Conservation (phyloP, 1,284 basidiomycete species). For the Leccinum pachyderme region DNA sequence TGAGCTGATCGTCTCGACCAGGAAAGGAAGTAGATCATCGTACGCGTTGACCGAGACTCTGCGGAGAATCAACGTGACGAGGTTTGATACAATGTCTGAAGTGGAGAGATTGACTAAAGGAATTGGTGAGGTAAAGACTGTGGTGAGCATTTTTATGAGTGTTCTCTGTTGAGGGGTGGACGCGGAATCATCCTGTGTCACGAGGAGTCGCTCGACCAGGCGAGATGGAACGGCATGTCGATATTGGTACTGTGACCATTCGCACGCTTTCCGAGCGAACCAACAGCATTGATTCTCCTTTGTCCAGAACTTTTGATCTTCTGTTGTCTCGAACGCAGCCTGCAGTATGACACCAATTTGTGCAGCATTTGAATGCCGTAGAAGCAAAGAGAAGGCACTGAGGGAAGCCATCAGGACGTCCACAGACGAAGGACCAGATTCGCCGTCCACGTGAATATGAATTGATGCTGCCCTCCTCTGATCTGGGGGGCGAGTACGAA, state of each 20-base stretch:
- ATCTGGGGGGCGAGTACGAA: constrained; percentile 69
- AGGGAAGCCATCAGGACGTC: constrained; percentile 80
- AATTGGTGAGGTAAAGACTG: constrained; percentile 78
- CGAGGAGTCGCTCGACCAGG: constrained; percentile 79
- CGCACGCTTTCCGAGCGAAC: constrained; percentile 73
- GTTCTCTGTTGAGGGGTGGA: constrained; percentile 62
- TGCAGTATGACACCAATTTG: constrained; percentile 77
- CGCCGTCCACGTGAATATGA: constrained; percentile 83
- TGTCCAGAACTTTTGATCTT: constrained; percentile 68
- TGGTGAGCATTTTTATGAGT: constrained; percentile 81
- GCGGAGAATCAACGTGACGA: constrained; percentile 74
- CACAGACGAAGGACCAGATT: constrained; percentile 73
- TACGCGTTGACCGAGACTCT: constrained; percentile 61
- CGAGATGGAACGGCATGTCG: constrained; percentile 86
- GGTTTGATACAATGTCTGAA: constrained; percentile 81
- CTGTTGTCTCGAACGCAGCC: constrained; percentile 66
- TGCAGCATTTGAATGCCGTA: constrained; percentile 74
- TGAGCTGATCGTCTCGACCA: constrained; percentile 82
- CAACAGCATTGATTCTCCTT: constrained; percentile 77
- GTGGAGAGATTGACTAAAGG: constrained; percentile 90
- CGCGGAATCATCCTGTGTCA: constrained; percentile 58
- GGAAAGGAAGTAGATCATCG: constrained; percentile 68
- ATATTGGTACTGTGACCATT: constrained; percentile 91
- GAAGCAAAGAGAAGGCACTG: constrained; percentile 68
- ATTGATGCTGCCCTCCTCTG: constrained; percentile 86